Evolutionary conservation across 2,329 filamentous ascomycete genomes (phyloP).

Genomic region (Didymella arachidicola): DNA sequence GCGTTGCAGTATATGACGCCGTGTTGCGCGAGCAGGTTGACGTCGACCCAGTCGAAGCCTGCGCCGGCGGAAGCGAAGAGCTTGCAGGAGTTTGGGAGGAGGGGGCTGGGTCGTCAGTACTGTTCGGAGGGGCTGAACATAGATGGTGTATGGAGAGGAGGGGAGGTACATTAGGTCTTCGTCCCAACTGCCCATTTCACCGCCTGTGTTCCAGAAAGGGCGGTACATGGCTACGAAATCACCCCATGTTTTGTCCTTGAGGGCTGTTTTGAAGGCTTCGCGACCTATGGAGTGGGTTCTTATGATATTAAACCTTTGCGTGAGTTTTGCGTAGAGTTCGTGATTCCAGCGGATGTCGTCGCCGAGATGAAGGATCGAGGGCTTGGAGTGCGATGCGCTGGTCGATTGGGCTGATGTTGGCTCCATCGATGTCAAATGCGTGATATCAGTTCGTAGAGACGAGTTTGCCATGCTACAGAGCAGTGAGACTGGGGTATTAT

Average conservation of each 20-base stretch:
- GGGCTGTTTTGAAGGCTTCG: conserved; percentile 51
- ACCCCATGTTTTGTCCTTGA: conserved; percentile 52
- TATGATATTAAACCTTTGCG: conserved; percentile 49
- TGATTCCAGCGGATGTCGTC: conserved; percentile 57
- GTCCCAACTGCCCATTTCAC: conserved; percentile 72
- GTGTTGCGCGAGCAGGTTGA: conserved; percentile 65
- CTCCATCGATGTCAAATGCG: not conserved
- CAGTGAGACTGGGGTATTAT: not conserved
- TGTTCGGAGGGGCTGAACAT: not conserved
- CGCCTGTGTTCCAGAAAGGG: conserved; percentile 70
- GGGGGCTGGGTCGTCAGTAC: conserved; percentile 19
- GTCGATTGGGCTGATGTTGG: not conserved
- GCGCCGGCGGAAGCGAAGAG: conserved; percentile 68
- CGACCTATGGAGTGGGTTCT: conserved; percentile 51
- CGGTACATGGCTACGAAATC: conserved; percentile 60
- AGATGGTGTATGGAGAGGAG: not conserved
- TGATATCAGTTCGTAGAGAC: not conserved
- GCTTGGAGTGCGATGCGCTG: conserved; percentile 14
- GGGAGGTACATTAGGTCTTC: conserved; percentile 59
- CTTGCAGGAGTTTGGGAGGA: conserved; percentile 61
- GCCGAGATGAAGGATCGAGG: conserved; percentile 54
- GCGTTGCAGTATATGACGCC: conserved; percentile 78
- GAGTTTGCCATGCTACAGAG: not conserved
- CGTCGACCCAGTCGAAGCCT: conserved; percentile 70
- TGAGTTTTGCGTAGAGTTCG: conserved; percentile 50